Conservation (phyloP, 2,329 filamentous ascomycete species). For the Xylaria sp. region DNA sequence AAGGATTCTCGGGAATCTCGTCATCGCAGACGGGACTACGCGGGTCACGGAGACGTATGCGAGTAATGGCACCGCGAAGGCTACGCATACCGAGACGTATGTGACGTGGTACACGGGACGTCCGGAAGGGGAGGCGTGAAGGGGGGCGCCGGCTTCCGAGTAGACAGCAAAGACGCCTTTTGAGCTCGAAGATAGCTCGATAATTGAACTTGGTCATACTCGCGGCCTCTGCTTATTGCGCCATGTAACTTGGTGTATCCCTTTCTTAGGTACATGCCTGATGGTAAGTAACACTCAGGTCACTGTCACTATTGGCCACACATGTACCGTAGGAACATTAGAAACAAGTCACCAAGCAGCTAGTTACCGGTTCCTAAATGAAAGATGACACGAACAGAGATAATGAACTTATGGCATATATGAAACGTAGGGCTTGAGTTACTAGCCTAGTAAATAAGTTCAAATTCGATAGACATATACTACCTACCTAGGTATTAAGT, state of each 20-base stretch:
- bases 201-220: too few relatives aligned
- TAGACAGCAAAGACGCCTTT: too few relatives aligned
- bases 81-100: slow-evolving; percentile 61
- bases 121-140: slow-evolving; percentile 31
- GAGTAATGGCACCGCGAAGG: slow-evolving; percentile 62
- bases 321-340: background rate
- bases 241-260: too few relatives aligned
- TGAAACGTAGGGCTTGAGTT: background rate
- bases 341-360: background rate
- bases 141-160: background rate
- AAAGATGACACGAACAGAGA: background rate
- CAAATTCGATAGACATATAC: background rate
- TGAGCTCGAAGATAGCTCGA: too few relatives aligned
- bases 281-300: too few relatives aligned
- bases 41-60: slow-evolving; percentile 56
- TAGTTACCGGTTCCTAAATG: background rate
- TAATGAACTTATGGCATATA: background rate
- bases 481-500: slow-evolving; percentile 4
- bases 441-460: too few relatives aligned
- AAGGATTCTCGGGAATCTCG: slow-evolving; percentile 62
- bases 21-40: slow-evolving; percentile 60
- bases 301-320: background rate
- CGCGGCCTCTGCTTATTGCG: too few relatives aligned
- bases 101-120: slow-evolving; percentile 61
- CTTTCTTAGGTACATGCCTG: too few relatives aligned